Evolutionary conservation across 441 rosid species (phyloP), one percentile per base, ranked within the genome.

Genomic region (Pelargonium cotyledonis): DNA sequence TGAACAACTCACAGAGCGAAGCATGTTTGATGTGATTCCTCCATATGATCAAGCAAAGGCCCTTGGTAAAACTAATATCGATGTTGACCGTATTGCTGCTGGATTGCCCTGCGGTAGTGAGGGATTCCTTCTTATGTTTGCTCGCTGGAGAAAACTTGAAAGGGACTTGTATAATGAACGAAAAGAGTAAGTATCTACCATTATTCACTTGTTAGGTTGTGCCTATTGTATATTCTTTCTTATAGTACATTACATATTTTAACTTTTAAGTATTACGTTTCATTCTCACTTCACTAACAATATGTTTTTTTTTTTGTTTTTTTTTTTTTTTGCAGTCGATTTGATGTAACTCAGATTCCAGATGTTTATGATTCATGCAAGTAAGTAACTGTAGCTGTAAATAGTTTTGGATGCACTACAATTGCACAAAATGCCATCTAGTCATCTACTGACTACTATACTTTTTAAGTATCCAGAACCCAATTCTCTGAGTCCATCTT

Each of bases 11-110:
- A 83, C 90, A 40, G 97, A 91, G 88, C 70, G 89, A 67, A 80
- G 84, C 70, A 68, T 82, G 55, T 88, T 83, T 72, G 85, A 89
- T 85, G 85, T 88, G 58, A 80, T 93, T 73, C 96, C 80, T n/a
- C 98, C 98, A 12, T 96, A 96, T 76, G 99, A 96, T 81, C 99
- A 96, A 89, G 99, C 99, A 70, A 96, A 85, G 72, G 99, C 98
- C 62, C 98, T 96, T 72, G 99, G 99, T 75, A 96, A 93, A 87
- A 91, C 92, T 73, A 91, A 88, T 76, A 96, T 96, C 72, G 99
- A 96, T 76, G 81, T 86, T 65, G 97, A 89, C 77, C 97, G 98
- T 67, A 96, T 96, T 78, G 97, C 98, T 73, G 97, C 98, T 73
- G 98, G 99, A 73, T 85, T 96, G 80, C 99, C 99, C 35, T 96